phyloP scores from a whole-genome alignment of 768 basidiomycete genomes.

The Trametes elegans region DNA sequence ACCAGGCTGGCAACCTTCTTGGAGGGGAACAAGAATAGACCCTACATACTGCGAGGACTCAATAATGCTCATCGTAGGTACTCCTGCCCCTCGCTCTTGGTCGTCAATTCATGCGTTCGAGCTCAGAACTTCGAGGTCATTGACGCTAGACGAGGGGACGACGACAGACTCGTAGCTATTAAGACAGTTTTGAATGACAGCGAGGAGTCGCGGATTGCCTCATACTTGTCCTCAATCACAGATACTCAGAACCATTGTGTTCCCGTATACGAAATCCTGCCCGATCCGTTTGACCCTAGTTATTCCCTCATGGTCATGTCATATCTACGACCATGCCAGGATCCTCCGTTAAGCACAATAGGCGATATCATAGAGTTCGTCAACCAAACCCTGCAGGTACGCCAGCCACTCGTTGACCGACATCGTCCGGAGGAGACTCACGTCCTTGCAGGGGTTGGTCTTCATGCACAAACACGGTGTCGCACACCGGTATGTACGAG shows the following conservation, averaged over 20 bases:
- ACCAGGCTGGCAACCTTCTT: slow-evolving; percentile 14
- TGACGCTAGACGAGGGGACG: slow-evolving; percentile 14
- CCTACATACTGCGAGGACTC: slow-evolving; percentile 19
- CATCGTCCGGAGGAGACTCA: too few relatives aligned
- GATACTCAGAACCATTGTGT: slow-evolving; percentile 26
- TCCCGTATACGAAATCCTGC: slow-evolving; percentile 22
- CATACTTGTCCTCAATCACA: not conserved
- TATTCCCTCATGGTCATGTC: slow-evolving; percentile 25
- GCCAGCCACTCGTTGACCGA: too few relatives aligned
- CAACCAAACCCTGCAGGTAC: slow-evolving; percentile 20
- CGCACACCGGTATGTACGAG: slow-evolving; percentile 18
- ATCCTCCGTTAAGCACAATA: slow-evolving; percentile 25
- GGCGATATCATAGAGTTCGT: slow-evolving; percentile 24
- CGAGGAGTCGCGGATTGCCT: not conserved
- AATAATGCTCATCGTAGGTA: not conserved
- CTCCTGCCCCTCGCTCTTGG: too few relatives aligned
- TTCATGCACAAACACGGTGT: slow-evolving; percentile 8
- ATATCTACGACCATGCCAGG: slow-evolving; percentile 25
- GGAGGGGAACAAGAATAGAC: slow-evolving; percentile 9
- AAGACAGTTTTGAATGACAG: not conserved
- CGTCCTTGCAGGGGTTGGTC: not conserved
- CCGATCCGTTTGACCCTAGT: slow-evolving; percentile 14
- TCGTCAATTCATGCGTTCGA: not conserved
- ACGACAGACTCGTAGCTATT: slow-evolving; percentile 13
- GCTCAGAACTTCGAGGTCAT: slow-evolving; percentile 6